Evolutionary conservation across 495 filamentous ascomycete species (phyloP).

Genomic region (Bacidia gigantensis): DNA sequence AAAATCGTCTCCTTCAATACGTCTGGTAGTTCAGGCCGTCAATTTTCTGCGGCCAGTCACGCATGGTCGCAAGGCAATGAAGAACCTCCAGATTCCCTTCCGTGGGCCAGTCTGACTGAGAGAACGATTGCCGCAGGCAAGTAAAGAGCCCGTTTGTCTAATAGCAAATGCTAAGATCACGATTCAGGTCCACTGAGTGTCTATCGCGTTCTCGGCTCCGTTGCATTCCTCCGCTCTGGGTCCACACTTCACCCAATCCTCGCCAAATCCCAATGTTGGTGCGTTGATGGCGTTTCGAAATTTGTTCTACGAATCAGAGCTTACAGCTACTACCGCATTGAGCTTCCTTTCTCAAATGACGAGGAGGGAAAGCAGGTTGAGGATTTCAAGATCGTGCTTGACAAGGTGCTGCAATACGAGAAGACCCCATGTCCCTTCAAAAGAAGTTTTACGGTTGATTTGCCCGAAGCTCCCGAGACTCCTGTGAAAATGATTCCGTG

Average conservation of each 20-base stretch:
- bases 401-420: constrained; percentile 65
- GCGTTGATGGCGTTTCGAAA: constrained; percentile 68
- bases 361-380: constrained; percentile 47
- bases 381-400: constrained; percentile 54
- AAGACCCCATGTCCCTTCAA: constrained; percentile 78
- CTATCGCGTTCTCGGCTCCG: constrained; percentile 65
- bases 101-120: constrained; percentile 65
- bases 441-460: constrained; percentile 55
- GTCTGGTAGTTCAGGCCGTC: constrained; percentile 11
- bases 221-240: constrained; percentile 76
- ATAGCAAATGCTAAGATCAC: not conserved
- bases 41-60: constrained; percentile 17
- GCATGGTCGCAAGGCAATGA: constrained; percentile 9
- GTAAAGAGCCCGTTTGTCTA: constrained; percentile 6
- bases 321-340: constrained; percentile 78
- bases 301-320: constrained; percentile 70
- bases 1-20: constrained; percentile 33
- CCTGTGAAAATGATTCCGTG: constrained; percentile 56
- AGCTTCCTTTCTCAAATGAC: constrained; percentile 49
- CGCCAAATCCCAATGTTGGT: constrained; percentile 83
- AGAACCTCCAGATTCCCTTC: constrained; percentile 35
- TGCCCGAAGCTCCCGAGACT: constrained; percentile 54
- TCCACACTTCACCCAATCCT: constrained; percentile 68
- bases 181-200: constrained; percentile 56
- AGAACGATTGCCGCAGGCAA: constrained; percentile 66